Evolutionary conservation across 441 rosid species (phyloP).

Genomic region (Viola pubescens): DNA sequence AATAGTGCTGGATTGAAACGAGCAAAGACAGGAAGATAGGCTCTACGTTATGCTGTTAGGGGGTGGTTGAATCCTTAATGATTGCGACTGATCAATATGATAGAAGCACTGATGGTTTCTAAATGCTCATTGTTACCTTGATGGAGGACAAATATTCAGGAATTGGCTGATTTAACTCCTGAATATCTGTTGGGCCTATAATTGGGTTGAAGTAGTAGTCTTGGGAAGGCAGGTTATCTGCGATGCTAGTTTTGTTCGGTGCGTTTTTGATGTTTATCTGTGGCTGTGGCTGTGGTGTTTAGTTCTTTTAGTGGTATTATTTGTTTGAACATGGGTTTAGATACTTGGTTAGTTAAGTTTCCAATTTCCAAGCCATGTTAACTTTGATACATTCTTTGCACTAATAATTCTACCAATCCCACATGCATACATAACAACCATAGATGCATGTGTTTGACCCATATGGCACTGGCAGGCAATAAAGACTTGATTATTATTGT

Average conservation of each 20-base stretch:
- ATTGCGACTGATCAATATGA: conserved; percentile 17
- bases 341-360: conserved; percentile 17
- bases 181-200: not conserved
- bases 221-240: conserved; percentile 11
- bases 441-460: too few relatives aligned
- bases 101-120: conserved; percentile 10
- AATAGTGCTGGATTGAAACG: conserved; percentile 71
- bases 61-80: conserved; percentile 11
- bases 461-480: too few relatives aligned
- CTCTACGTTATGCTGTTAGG: not conserved
- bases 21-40: conserved; percentile 77
- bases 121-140: conserved; percentile 11
- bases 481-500: too few relatives aligned
- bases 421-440: too few relatives aligned
- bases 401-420: not conserved
- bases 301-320: conserved; percentile 23
- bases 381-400: conserved; percentile 1
- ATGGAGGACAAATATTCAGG: conserved; percentile 16
- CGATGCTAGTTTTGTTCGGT: conserved; percentile 21
- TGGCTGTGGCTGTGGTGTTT: not conserved
- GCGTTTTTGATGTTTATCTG: conserved; percentile 7
- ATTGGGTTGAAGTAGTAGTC: conserved; percentile 13
- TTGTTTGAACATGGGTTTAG: conserved; percentile 12
- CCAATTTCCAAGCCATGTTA: conserved; percentile 2
- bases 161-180: conserved; percentile 2